These are phyloP conservation scores for Zymoseptoria passerinii DNA, from an alignment of 2,329 filamentous ascomycete genomes.

Conservation along the genomic window DNA sequence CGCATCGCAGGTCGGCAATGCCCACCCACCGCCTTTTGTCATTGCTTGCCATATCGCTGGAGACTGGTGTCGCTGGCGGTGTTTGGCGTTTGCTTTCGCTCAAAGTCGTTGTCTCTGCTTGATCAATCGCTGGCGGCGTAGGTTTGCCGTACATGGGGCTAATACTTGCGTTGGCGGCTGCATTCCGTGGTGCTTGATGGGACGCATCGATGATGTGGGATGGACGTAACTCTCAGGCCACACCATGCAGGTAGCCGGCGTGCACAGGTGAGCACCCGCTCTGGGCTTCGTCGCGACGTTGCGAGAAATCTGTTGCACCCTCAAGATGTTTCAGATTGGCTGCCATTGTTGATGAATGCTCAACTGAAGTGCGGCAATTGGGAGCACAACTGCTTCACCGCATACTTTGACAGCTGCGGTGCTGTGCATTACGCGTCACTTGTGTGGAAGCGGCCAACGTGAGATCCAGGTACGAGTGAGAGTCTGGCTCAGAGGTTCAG, in stretches of 20 bases:
- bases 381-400: conserved; percentile 14
- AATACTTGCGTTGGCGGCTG: not conserved
- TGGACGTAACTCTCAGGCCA: conserved; percentile 6
- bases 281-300: conserved; percentile 6
- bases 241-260: conserved; percentile 10
- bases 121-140: not conserved
- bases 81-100: conserved; percentile 16
- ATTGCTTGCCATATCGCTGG: conserved; percentile 11
- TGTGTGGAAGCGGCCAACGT: conserved; percentile 18
- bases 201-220: not conserved
- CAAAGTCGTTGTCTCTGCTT: not conserved
- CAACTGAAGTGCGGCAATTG: conserved; percentile 2
- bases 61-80: conserved; percentile 5
- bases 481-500: conserved; percentile 3
- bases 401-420: conserved; percentile 17
- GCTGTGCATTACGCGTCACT: conserved; percentile 13
- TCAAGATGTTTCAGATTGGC: conserved; percentile 17
- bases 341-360: conserved; percentile 15
- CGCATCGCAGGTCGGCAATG: conserved; percentile 9
- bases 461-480: conserved; percentile 15
- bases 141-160: not conserved
- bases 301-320: conserved; percentile 14
- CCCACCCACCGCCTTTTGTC: conserved; percentile 13
- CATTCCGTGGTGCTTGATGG: not conserved
- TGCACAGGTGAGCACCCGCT: conserved; percentile 8